Evolutionary conservation across 495 filamentous ascomycete species (phyloP).

Genomic region (Aspergillus indologenus): DNA sequence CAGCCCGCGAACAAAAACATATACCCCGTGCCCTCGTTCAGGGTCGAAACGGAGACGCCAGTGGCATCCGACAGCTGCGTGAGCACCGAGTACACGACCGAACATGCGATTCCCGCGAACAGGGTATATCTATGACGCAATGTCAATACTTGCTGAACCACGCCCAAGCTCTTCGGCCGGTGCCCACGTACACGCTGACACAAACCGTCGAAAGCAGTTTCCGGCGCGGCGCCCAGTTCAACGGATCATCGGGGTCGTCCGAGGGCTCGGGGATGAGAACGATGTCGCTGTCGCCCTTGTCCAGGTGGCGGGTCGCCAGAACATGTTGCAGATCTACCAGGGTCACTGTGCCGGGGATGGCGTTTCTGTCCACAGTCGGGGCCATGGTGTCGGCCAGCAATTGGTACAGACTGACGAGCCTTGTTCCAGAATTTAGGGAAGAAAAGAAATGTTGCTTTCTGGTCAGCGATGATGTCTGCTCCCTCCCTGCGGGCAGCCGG

Average conservation of each 20-base stretch:
- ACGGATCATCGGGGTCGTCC: slow-evolving; percentile 55
- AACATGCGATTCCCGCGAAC: slow-evolving; percentile 56
- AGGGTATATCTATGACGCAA: slow-evolving; percentile 50
- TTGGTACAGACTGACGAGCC: background rate
- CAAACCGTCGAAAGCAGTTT: slow-evolving; percentile 53
- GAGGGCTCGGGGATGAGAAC: slow-evolving; percentile 60
- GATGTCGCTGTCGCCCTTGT: slow-evolving; percentile 44
- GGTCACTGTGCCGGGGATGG: slow-evolving; percentile 53
- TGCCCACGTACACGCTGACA: slow-evolving; percentile 37
- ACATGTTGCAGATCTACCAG: slow-evolving; percentile 53
- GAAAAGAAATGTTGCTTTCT: background rate
- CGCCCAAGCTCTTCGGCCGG: background rate
- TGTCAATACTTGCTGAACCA: background rate
- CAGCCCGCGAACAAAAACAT: slow-evolving; percentile 62
- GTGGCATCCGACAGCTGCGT: slow-evolving; percentile 56
- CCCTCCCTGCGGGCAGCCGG: background rate
- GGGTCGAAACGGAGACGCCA: slow-evolving; percentile 48
- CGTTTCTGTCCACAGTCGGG: slow-evolving; percentile 35
- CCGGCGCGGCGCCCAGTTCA: slow-evolving; percentile 58
- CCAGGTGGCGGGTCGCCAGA: slow-evolving; percentile 40
- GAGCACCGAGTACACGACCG: slow-evolving; percentile 61
- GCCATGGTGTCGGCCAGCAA: slow-evolving; percentile 23
- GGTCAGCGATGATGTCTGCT: background rate
- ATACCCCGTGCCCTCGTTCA: slow-evolving; percentile 62
- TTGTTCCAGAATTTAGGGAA: background rate